Percentiles rank a stretch among this genome's conserved stretches.
phyloP scores from a whole-genome alignment of 805 yeast genomes.

The Kluyveromyces siamensis region DNA sequence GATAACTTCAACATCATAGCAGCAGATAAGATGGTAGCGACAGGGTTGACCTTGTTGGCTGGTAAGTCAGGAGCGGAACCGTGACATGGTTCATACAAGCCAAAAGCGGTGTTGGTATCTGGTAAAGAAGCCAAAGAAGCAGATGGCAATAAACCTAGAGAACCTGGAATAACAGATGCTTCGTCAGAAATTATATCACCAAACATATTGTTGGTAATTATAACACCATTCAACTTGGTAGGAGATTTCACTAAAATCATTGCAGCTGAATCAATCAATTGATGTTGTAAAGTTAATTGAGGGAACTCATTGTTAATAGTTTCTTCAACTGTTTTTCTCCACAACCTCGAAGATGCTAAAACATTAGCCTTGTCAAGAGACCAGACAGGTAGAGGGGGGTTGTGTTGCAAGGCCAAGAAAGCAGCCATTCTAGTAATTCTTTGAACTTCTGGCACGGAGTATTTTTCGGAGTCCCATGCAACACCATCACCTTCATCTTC shows the following conservation, averaged over 20 bases:
- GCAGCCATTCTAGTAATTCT: slow-evolving; percentile 98
- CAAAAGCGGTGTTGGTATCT: slow-evolving; percentile 88
- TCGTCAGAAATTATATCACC: slow-evolving; percentile 98
- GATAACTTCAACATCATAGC: slow-evolving; percentile 97
- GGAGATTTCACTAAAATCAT: slow-evolving; percentile 94
- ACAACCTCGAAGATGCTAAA: slow-evolving; percentile 87
- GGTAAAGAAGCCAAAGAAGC: slow-evolving; percentile 95
- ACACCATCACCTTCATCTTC: slow-evolving; percentile 83
- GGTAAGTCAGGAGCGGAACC: slow-evolving; percentile 97
- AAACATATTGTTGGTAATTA: slow-evolving; percentile 92
- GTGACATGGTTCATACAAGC: slow-evolving; percentile 96
- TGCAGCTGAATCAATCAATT: slow-evolving; percentile 96
- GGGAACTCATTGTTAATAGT: slow-evolving; percentile 88
- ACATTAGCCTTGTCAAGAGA: slow-evolving; percentile 97
- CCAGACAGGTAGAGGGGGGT: slow-evolving; percentile 94
- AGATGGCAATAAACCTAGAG: slow-evolving; percentile 90
- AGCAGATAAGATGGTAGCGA: slow-evolving; percentile 90
- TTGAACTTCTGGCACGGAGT: slow-evolving; percentile 85
- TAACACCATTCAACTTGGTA: slow-evolving; percentile 82
- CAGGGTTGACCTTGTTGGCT: slow-evolving; percentile 82
- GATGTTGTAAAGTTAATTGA: slow-evolving; percentile 77
- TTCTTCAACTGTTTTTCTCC: slow-evolving; percentile 90
- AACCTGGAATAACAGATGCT: slow-evolving; percentile 97
- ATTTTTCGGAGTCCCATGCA: slow-evolving; percentile 92
- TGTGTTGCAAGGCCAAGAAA: slow-evolving; percentile 83